Percentiles rank a stretch among this genome's conserved stretches.
Conservation (phyloP, 1,284 basidiomycete species). For the Stereum hirsutum region DNA sequence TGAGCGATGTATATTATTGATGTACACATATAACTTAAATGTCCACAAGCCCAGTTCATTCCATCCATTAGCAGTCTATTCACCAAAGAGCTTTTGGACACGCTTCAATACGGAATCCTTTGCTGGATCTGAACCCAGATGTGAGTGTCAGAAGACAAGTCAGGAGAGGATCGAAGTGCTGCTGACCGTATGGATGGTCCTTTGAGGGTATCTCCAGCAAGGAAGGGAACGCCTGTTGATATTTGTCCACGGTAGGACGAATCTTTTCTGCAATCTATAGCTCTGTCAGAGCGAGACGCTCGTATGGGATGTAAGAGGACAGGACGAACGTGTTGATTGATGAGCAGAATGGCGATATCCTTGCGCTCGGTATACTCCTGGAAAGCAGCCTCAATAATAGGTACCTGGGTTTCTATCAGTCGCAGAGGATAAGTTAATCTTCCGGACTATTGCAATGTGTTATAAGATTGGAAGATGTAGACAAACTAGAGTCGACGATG, state of each 20-base stretch:
- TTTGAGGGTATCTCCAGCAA: constrained; percentile 96
- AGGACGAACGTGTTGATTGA: constrained; percentile 86
- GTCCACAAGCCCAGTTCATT: no score
- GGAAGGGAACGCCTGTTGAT: constrained; percentile 94
- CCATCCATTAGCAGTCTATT: no score
- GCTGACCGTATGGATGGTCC: constrained; percentile 83
- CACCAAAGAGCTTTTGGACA: constrained; percentile 94
- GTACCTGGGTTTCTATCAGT: constrained; percentile 74
- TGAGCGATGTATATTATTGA: not conserved
- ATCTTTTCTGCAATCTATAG: constrained; percentile 92
- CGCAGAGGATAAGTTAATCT: not conserved
- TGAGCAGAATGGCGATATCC: constrained; percentile 91
- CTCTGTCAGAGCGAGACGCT: not conserved
- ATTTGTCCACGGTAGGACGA: constrained; percentile 89
- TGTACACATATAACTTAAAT: not conserved
- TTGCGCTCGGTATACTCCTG: constrained; percentile 88
- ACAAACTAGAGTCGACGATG: constrained; percentile 82
- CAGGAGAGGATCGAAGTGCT: not conserved
- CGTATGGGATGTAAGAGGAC: not conserved
- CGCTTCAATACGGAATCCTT: constrained; percentile 97
- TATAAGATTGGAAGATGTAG: not conserved
- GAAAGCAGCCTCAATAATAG: constrained; percentile 83
- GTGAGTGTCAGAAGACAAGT: not conserved
- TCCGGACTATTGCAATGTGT: not conserved
- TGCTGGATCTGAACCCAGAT: constrained; percentile 64